phyloP scores from a whole-genome alignment of 352 stramenopile species.

The Pythium pyrilobum region DNA sequence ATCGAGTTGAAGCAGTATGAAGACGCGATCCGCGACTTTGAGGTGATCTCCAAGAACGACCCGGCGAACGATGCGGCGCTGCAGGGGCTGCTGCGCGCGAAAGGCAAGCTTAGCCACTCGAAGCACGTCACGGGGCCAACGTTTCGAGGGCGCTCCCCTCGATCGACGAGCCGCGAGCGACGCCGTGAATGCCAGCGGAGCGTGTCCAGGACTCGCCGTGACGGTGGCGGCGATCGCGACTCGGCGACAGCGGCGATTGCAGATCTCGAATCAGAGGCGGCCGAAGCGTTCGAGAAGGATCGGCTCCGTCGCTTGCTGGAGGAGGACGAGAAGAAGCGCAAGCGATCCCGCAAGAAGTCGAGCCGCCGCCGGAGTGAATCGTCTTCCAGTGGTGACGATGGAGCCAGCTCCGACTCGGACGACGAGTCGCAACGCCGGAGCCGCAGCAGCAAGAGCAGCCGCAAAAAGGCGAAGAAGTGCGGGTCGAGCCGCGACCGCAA shows the following conservation, averaged over 20 bases:
- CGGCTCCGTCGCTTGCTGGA: slow-evolving; percentile 30
- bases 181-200: background rate
- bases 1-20: slow-evolving; percentile 22
- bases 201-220: too few relatives aligned
- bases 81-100: slow-evolving; percentile 19
- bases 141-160: background rate
- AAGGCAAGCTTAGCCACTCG: slow-evolving; percentile 16
- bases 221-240: too few relatives aligned
- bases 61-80: slow-evolving; percentile 5
- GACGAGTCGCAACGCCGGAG: slow-evolving; percentile 1
- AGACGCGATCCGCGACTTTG: slow-evolving; percentile 34
- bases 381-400: background rate
- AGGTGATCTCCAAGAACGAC: slow-evolving; percentile 21
- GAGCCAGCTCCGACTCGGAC: slow-evolving; percentile 3
- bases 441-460: slow-evolving; percentile 5
- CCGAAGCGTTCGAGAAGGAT: slow-evolving; percentile 20
- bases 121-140: background rate
- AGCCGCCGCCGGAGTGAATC: background rate
- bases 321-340: slow-evolving; percentile 18
- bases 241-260: too few relatives aligned
- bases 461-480: slow-evolving; percentile 24
- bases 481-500: slow-evolving; percentile 7
- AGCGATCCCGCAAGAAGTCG: slow-evolving; percentile 3
- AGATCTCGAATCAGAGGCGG: too few relatives aligned
- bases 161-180: background rate